Base-by-base conservation (phyloP, 495 filamentous ascomycete species). In the Echria macrotheca region DNA sequence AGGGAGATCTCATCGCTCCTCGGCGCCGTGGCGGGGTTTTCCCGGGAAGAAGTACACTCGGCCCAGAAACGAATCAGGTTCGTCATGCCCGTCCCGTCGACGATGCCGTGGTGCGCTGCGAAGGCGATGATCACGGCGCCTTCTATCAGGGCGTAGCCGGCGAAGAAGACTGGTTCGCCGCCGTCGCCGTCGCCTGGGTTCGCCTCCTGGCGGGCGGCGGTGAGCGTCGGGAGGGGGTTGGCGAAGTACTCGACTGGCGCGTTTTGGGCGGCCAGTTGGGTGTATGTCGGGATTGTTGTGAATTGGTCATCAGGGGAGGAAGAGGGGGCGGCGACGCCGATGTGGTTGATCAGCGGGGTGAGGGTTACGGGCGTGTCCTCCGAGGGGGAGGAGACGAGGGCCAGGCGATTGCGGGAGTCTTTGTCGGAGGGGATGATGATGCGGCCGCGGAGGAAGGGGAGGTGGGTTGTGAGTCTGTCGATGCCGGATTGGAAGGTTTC, bases 401-500 rank as follows among this genome's bases (percentile, higher is more conserved):
- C 22, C 14, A 44, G 23, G 22, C 23, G 36, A 18, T 17, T 17
- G 12, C 36, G 36, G 36, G n/a, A n/a, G n/a, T n/a, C n/a, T n/a
- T n/a, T n/a, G n/a, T n/a, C n/a, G n/a, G n/a, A n/a, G n/a, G n/a
- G n/a, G n/a, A n/a, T n/a, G n/a, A n/a, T n/a, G n/a, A n/a, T n/a
- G n/a, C n/a, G n/a, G n/a, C n/a, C 45, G 14, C 25, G 8, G 45
- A 48, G 32, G 26, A 14, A 48, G 4, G 45, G 45, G 11, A 48
- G 31, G 9, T 11, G 45, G 3, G 22, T 25, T 4, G 17, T 23
- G 33, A 48, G 45, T 11, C 21, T 12, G 4, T 48, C 12, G 12
- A 48, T 17, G 7, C 45, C 45, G 32, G 32, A 32, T 17, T 38
- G 15, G 32, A 48, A 22, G 45, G 7, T 24, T 4, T 48, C 14